Evolutionary conservation across 768 basidiomycete genomes (phyloP).

Genomic region (Astraeus odoratus): DNA sequence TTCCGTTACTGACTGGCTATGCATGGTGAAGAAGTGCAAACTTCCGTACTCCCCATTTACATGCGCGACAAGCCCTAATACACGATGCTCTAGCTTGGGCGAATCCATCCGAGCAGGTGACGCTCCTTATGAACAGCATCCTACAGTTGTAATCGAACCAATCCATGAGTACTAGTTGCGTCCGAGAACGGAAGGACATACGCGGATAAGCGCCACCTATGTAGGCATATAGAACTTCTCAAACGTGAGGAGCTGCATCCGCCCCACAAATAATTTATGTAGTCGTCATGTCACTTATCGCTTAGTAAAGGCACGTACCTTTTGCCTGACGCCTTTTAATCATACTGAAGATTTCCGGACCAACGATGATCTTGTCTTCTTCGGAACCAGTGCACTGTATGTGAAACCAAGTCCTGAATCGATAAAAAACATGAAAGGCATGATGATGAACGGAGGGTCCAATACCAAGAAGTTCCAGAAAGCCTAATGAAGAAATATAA

Average conservation of each 20-base stretch:
- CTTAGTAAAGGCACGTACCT: slow-evolving; percentile 40
- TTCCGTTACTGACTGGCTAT: slow-evolving; percentile 78
- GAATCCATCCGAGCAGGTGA: slow-evolving; percentile 89
- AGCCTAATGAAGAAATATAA: too few relatives aligned
- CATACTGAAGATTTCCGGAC: slow-evolving; percentile 96
- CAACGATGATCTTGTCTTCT: slow-evolving; percentile 98
- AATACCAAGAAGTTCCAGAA: too few relatives aligned
- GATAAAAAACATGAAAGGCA: too few relatives aligned
- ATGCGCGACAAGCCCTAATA: slow-evolving; percentile 88
- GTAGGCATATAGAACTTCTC: slow-evolving; percentile 86
- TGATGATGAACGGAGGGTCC: too few relatives aligned
- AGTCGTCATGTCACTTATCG: background rate
- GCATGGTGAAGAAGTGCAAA: slow-evolving; percentile 92
- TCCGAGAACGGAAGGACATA: background rate
- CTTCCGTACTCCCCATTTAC: slow-evolving; percentile 96
- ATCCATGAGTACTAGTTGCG: slow-evolving; percentile 21
- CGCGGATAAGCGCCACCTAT: slow-evolving; percentile 67
- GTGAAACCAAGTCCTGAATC: too few relatives aligned
- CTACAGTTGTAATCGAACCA: slow-evolving; percentile 35
- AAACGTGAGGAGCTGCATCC: slow-evolving; percentile 76
- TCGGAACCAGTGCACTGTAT: too few relatives aligned
- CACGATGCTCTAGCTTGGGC: slow-evolving; percentile 87
- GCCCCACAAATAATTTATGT: too few relatives aligned
- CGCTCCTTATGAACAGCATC: slow-evolving; percentile 85
- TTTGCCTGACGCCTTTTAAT: slow-evolving; percentile 97